Percentiles rank a stretch among this genome's conserved stretches.
Conservation (phyloP, 768 basidiomycete genomes). For the Hygrophorus pudorinus region DNA sequence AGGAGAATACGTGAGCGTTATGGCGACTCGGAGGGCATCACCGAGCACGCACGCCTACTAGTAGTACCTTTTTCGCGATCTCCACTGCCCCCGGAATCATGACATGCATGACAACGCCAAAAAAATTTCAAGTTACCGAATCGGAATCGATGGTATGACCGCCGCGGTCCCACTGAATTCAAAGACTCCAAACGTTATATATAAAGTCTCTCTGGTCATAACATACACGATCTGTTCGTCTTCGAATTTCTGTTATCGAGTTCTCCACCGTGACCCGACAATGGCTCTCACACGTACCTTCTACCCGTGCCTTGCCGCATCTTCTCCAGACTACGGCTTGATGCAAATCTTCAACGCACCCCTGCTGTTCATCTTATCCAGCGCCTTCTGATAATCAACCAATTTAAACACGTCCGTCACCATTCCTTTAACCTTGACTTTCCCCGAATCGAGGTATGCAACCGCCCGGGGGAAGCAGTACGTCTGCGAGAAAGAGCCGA, state of each 20-base stretch:
- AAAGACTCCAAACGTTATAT: no score
- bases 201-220: no score
- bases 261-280: no score
- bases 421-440: constrained; percentile 61
- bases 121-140: no score
- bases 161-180: no score
- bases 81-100: no score
- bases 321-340: constrained; percentile 34
- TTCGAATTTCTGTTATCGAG: background rate
- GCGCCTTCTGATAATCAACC: constrained; percentile 58
- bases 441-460: constrained; percentile 80
- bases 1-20: no score
- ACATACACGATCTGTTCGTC: background rate
- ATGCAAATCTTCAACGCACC: constrained; percentile 53
- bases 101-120: no score
- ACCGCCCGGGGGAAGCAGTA: constrained; percentile 88
- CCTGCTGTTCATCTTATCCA: constrained; percentile 65
- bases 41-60: no score
- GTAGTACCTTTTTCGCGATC: no score
- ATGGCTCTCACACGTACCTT: background rate
- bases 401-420: constrained; percentile 53
- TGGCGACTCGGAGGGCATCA: no score
- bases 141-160: no score
- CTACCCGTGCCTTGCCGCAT: background rate
- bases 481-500: constrained; percentile 85